phyloP scores from a whole-genome alignment of 768 basidiomycete genomes.

The Pisolithus marmoratus region DNA sequence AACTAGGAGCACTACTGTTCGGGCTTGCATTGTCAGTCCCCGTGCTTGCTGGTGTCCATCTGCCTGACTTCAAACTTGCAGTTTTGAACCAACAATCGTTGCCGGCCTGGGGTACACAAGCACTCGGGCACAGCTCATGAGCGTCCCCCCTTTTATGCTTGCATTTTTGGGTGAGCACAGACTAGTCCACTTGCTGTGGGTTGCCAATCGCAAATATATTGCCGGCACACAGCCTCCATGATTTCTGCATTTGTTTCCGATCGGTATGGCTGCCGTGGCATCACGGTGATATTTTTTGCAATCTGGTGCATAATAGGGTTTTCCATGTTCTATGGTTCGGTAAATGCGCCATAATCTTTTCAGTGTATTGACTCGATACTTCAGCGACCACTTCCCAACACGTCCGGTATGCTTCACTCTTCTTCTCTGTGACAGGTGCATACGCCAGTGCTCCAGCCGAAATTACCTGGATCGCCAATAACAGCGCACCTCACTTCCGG shows the following conservation, averaged over 20 bases:
- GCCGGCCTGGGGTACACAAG: constrained; percentile 51
- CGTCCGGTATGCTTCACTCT: constrained; percentile 50
- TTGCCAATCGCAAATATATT: background rate
- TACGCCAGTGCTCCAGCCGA: constrained; percentile 51
- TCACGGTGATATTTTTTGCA: constrained; percentile 39
- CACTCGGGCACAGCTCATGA: constrained; percentile 54
- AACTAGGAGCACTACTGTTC: constrained; percentile 11
- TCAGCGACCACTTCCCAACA: constrained; percentile 26
- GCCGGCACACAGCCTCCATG: constrained; percentile 27
- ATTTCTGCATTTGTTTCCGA: constrained; percentile 47
- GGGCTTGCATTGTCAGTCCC: constrained; percentile 20
- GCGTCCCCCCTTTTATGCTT: constrained; percentile 49
- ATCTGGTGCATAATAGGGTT: constrained; percentile 45
- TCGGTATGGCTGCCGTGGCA: constrained; percentile 44
- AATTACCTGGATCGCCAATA: constrained; percentile 58
- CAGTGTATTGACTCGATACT: background rate
- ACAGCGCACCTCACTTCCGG: constrained; percentile 48
- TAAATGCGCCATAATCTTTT: background rate
- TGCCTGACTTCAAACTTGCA: constrained; percentile 33
- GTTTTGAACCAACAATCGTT: constrained; percentile 73
- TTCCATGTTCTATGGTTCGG: constrained; percentile 48
- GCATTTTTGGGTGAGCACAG: constrained; percentile 42
- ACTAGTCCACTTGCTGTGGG: background rate
- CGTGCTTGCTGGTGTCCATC: constrained; percentile 17
- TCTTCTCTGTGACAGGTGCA: constrained; percentile 47